phyloP scores from a whole-genome alignment of 768 basidiomycete genomes.

The Tremella mesenterica region DNA sequence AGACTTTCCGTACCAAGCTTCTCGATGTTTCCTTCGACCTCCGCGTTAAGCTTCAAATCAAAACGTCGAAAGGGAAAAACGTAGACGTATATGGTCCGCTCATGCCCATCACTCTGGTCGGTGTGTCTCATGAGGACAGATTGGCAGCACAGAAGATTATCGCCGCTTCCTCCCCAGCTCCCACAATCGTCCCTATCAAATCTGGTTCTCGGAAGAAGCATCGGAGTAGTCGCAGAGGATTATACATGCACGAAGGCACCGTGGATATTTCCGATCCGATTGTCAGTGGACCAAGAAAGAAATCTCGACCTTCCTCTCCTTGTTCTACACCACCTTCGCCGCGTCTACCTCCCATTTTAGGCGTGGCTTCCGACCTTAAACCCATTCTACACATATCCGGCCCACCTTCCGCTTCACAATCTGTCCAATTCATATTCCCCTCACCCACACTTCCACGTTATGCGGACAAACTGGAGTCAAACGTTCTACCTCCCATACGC shows the following conservation, averaged over 20 bases:
- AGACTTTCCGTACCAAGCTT: conserved; percentile 21
- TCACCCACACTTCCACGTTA: conserved; percentile 10
- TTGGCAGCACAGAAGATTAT: conserved; percentile 8
- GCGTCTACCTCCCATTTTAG: background rate
- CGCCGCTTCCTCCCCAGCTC: conserved; percentile 1
- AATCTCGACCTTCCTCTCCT: conserved; percentile 1
- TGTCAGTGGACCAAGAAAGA: background rate
- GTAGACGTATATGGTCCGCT: conserved; percentile 12
- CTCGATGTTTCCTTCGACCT: conserved; percentile 19
- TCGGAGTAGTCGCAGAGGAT: conserved; percentile 22
- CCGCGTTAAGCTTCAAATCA: conserved; percentile 15
- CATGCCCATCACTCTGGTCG: conserved; percentile 21
- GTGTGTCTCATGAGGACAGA: conserved; percentile 14
- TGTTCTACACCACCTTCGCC: background rate
- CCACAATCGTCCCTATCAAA: conserved; percentile 3
- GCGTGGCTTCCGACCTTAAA: conserved; percentile 16
- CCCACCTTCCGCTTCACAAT: conserved; percentile 18
- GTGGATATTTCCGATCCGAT: conserved; percentile 23
- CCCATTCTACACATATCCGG: conserved; percentile 28
- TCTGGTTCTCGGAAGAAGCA: conserved; percentile 15
- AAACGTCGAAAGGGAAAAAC: conserved; percentile 8
- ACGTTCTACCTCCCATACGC: conserved; percentile 1
- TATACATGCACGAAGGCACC: conserved; percentile 40
- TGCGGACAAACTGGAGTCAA: background rate
- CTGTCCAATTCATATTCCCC: conserved; percentile 32